These are phyloP conservation scores for Scedosporium apiospermum DNA, from an alignment of 2,329 filamentous ascomycete species.

Conservation along the genomic window DNA sequence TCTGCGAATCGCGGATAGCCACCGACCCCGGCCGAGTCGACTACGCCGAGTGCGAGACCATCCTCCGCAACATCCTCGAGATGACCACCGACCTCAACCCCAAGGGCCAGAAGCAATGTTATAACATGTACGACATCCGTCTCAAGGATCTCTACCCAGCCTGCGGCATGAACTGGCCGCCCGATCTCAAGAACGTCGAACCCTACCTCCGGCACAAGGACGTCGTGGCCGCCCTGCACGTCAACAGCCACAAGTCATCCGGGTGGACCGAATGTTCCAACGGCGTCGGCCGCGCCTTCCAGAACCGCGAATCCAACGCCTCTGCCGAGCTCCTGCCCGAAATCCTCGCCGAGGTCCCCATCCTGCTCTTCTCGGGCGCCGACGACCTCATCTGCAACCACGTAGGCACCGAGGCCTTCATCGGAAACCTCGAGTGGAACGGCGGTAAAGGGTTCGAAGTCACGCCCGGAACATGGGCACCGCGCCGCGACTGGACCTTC, in stretches of 20 bases:
- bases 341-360: slow-evolving; percentile 65
- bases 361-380: slow-evolving; percentile 85
- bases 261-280: slow-evolving; percentile 91
- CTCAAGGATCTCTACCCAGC: slow-evolving; percentile 69
- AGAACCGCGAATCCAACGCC: slow-evolving; percentile 59
- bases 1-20: slow-evolving; percentile 57
- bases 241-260: slow-evolving; percentile 70
- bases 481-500: slow-evolving; percentile 89
- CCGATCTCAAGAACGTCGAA: slow-evolving; percentile 66
- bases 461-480: slow-evolving; percentile 78
- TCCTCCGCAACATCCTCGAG: slow-evolving; percentile 64
- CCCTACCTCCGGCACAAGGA: slow-evolving; percentile 80
- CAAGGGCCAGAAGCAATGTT: slow-evolving; percentile 50
- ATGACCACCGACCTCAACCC: slow-evolving; percentile 44
- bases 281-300: slow-evolving; percentile 65
- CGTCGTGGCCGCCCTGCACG: slow-evolving; percentile 70
- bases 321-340: slow-evolving; percentile 67
- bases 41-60: slow-evolving; percentile 60
- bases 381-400: slow-evolving; percentile 97
- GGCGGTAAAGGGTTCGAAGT: slow-evolving; percentile 85
- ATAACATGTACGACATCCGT: slow-evolving; percentile 97
- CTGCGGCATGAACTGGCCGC: slow-evolving; percentile 98
- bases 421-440: slow-evolving; percentile 86
- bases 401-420: slow-evolving; percentile 82
- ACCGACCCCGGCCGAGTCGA: slow-evolving; percentile 47